A percentile compares a stretch with the other conserved stretches of the same genome.
Evolutionary conservation across 495 filamentous ascomycete species (phyloP).

Genomic region (Astrothelium subdiscretum): DNA sequence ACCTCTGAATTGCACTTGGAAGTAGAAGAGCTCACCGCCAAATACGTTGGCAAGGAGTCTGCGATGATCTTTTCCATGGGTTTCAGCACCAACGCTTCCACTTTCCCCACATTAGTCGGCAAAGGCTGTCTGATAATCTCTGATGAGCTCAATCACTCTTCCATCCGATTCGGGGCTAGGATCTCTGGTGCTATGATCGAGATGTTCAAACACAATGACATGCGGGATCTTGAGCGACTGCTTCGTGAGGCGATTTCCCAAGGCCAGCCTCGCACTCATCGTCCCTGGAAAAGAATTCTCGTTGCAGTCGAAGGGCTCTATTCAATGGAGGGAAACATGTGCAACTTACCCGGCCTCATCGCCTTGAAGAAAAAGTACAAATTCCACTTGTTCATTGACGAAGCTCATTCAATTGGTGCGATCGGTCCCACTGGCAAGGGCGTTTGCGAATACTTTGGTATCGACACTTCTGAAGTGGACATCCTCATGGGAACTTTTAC

Average conservation of each 20-base stretch:
- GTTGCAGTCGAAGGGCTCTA: conserved; percentile 95
- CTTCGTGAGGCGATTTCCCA: conserved; percentile 88
- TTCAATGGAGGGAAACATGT: conserved; percentile 99
- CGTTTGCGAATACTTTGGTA: conserved; percentile 92
- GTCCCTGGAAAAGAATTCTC: conserved; percentile 97
- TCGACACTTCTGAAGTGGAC: conserved; percentile 80
- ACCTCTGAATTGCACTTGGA: conserved; percentile 80
- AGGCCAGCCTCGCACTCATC: conserved; percentile 90
- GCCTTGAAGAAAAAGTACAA: conserved; percentile 88
- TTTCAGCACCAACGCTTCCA: conserved; percentile 83
- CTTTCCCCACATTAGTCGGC: conserved; percentile 80
- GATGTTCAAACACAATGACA: conserved; percentile 97
- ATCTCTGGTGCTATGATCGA: conserved; percentile 87
- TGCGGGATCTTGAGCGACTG: conserved; percentile 69
- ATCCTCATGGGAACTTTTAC: conserved; percentile 97
- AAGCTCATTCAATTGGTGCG: conserved; percentile 93
- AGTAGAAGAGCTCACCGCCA: conserved; percentile 77
- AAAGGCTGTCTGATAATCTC: conserved; percentile 91
- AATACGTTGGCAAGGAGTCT: conserved; percentile 84
- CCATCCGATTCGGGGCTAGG: conserved; percentile 88
- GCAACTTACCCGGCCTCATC: conserved; percentile 79
- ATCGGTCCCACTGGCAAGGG: conserved; percentile 79
- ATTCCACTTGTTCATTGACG: conserved; percentile 89
- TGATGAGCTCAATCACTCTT: conserved; percentile 94
- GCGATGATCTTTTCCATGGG: conserved; percentile 99